These are phyloP conservation scores for Tirmania nivea DNA, from an alignment of 495 filamentous ascomycete genomes.

Conservation along the genomic window DNA sequence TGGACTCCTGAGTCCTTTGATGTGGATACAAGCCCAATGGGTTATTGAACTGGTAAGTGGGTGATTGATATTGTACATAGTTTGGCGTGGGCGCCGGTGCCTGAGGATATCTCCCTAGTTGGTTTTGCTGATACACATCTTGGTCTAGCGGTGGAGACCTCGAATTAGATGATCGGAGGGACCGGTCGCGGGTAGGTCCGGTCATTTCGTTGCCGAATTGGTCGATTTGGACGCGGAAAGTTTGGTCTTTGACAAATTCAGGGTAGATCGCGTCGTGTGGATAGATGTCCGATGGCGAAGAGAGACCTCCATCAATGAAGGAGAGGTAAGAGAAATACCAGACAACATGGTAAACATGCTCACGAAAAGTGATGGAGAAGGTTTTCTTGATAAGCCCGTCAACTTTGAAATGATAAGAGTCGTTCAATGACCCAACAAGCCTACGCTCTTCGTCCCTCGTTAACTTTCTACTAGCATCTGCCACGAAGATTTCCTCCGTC, in stretches of 20 bases:
- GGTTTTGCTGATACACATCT: no score
- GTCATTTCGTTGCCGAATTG: slow-evolving; percentile 22
- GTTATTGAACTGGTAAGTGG: slow-evolving; percentile 19
- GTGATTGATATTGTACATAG: not conserved
- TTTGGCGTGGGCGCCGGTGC: slow-evolving; percentile 15
- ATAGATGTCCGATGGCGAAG: slow-evolving; percentile 34
- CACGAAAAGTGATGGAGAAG: slow-evolving; percentile 49
- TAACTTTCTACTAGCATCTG: slow-evolving; percentile 1
- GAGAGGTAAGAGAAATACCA: slow-evolving; percentile 73
- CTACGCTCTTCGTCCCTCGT: slow-evolving; percentile 35
- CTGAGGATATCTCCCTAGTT: no score
- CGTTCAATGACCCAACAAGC: slow-evolving; percentile 59
- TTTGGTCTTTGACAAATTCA: slow-evolving; percentile 41
- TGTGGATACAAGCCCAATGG: slow-evolving; percentile 5
- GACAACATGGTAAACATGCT: slow-evolving; percentile 57
- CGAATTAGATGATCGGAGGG: no score
- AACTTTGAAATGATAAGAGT: slow-evolving; percentile 73
- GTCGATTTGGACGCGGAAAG: slow-evolving; percentile 48
- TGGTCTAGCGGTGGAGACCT: no score
- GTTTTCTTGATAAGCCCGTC: slow-evolving; percentile 82
- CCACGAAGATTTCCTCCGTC: slow-evolving; percentile 1
- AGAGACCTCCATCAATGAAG: slow-evolving; percentile 38
- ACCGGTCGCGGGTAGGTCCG: no score
- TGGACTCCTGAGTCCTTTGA: slow-evolving; percentile 4
- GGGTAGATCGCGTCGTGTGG: slow-evolving; percentile 32